Conservation (phyloP, 768 basidiomycete species). For the Suillus subaureus region DNA sequence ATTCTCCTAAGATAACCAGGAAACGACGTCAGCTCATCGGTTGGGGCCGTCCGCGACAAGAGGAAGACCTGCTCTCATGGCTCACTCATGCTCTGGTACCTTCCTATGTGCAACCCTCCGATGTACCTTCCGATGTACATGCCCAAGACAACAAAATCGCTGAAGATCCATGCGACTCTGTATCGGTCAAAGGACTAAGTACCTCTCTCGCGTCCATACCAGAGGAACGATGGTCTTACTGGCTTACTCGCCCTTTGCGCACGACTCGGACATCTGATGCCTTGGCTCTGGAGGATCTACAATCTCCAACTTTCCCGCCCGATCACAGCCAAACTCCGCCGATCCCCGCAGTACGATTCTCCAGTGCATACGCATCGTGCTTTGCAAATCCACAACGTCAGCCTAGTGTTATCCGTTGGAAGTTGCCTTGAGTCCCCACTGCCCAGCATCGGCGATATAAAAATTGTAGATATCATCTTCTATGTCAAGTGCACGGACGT, state of each 20-base stretch:
- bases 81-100: slow-evolving; percentile 3
- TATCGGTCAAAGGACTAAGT: neutral
- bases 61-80: slow-evolving; percentile 4
- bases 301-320: neutral
- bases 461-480: neutral
- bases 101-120: neutral
- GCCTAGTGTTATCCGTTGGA: slow-evolving; percentile 14
- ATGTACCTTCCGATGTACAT: neutral
- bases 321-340: neutral
- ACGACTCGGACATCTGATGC: neutral
- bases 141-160: neutral
- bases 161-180: too few species aligned
- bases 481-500: neutral
- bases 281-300: neutral
- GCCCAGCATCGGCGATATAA: neutral
- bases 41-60: slow-evolving; percentile 1
- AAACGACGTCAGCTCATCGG: neutral
- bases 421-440: neutral
- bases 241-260: slow-evolving; percentile 13
- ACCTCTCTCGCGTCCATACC: neutral
- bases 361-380: slow-evolving; percentile 4
- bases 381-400: slow-evolving; percentile 4
- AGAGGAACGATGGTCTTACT: neutral
- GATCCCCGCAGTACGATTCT: neutral
- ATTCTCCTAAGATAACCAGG: neutral